Percentiles rank a stretch among this genome's conserved stretches.
phyloP scores from a whole-genome alignment of 2,329 filamentous ascomycete genomes.

The Claviceps sp. region DNA sequence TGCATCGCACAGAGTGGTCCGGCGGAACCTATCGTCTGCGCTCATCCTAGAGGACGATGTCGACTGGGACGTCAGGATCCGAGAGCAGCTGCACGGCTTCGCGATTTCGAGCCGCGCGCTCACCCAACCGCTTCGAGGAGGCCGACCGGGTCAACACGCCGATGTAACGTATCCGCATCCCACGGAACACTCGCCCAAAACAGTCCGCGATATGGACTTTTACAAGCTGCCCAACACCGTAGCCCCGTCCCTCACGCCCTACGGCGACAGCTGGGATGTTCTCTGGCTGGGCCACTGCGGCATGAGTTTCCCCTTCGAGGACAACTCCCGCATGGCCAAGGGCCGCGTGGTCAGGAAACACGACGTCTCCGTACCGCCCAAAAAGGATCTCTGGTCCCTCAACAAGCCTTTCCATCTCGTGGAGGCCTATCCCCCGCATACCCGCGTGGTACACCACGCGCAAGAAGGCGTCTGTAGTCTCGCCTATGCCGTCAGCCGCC shows the following conservation, averaged over 20 bases:
- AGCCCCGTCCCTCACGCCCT: slow-evolving; percentile 22
- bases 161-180: slow-evolving; percentile 13
- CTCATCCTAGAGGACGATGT: slow-evolving; percentile 43
- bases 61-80: slow-evolving; percentile 42
- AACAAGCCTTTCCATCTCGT: slow-evolving; percentile 22
- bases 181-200: neutral
- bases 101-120: slow-evolving; percentile 23
- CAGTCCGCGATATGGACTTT: slow-evolving; percentile 10
- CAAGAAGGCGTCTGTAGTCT: slow-evolving; percentile 26
- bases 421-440: slow-evolving; percentile 25
- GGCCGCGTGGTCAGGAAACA: slow-evolving; percentile 18
- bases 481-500: slow-evolving; percentile 31
- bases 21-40: slow-evolving; percentile 30
- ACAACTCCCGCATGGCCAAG: slow-evolving; percentile 12
- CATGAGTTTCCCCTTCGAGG: slow-evolving; percentile 16
- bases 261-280: slow-evolving; percentile 38
- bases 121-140: slow-evolving; percentile 15
- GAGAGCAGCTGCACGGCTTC: slow-evolving; percentile 30
- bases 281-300: slow-evolving; percentile 38
- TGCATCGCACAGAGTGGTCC: slow-evolving; percentile 22
- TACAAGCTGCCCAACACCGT: slow-evolving; percentile 9
- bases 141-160: slow-evolving; percentile 9
- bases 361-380: slow-evolving; percentile 23
- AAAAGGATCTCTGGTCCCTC: slow-evolving; percentile 19
- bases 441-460: slow-evolving; percentile 28